These are phyloP conservation scores for Chlamydomonas reinhardtii DNA, from an alignment of 163 green algal species.

Conservation along the genomic window DNA sequence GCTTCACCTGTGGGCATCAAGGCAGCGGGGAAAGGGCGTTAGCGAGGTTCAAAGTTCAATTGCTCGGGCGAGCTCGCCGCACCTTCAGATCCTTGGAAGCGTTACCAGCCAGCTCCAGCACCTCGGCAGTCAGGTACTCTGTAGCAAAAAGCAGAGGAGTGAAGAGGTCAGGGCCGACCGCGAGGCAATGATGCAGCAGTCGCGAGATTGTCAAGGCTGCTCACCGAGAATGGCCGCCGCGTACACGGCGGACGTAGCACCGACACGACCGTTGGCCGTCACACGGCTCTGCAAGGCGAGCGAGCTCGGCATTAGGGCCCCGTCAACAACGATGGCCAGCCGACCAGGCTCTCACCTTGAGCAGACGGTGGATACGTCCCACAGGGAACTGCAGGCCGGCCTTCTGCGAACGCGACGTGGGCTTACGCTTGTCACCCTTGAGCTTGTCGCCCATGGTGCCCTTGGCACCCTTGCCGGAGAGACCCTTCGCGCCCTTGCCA, in stretches of 20 bases:
- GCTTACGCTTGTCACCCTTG: constrained; percentile 93
- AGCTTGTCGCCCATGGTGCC: constrained; percentile 86
- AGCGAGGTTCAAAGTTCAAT: background rate
- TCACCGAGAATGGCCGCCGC: constrained; percentile 95
- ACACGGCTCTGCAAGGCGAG: constrained; percentile 78
- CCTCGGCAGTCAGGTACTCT: constrained; percentile 99
- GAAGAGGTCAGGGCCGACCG: background rate
- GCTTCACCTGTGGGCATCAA: constrained; percentile 88
- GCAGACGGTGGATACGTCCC: constrained; percentile 97
- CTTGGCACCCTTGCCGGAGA: constrained; percentile 89
- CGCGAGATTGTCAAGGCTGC: constrained; percentile 6
- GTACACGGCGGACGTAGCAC: constrained; percentile 98
- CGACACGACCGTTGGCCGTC: constrained; percentile 96
- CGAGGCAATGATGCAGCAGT: background rate
- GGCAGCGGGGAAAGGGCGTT: background rate
- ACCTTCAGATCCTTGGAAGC: constrained; percentile 99
- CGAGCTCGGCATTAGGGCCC: background rate
- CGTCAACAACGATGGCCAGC: constrained; percentile 34
- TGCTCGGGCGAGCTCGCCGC: background rate
- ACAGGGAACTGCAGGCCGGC: constrained; percentile 99
- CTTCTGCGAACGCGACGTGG: constrained; percentile 92
- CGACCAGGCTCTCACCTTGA: constrained; percentile 85
- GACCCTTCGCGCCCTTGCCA: constrained; percentile 60
- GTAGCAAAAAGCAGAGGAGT: constrained; percentile 20
- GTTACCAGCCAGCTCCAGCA: constrained; percentile 99